Evolutionary conservation across 2,329 filamentous ascomycete genomes (phyloP).

Genomic region (Xylaria digitata): DNA sequence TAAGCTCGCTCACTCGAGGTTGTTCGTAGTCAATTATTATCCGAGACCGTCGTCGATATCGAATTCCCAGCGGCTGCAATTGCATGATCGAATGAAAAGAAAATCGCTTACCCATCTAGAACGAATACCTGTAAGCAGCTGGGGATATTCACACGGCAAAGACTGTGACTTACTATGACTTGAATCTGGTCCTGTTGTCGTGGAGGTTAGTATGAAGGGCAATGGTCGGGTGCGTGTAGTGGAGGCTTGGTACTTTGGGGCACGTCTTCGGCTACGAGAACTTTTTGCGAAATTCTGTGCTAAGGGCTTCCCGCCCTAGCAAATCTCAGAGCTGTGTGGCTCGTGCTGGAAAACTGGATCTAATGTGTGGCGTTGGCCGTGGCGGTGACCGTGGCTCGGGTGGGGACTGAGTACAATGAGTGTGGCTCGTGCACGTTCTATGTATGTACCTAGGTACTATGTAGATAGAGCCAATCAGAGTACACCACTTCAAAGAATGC

Average conservation of each 20-base stretch:
- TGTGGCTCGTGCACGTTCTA: neutral
- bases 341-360: slow-evolving; percentile 27
- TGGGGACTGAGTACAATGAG: neutral
- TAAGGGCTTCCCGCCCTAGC: slow-evolving; percentile 51
- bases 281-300: slow-evolving; percentile 49
- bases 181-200: slow-evolving; percentile 57
- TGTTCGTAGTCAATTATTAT: slow-evolving; percentile 1
- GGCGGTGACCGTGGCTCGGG: slow-evolving; percentile 27
- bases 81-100: slow-evolving; percentile 40
- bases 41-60: slow-evolving; percentile 20
- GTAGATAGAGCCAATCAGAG: slow-evolving; percentile 38
- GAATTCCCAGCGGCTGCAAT: slow-evolving; percentile 23
- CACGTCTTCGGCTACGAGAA: slow-evolving; percentile 46
- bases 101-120: slow-evolving; percentile 50
- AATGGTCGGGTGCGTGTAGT: slow-evolving; percentile 43
- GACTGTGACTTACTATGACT: slow-evolving; percentile 60
- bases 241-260: slow-evolving; percentile 40
- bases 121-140: slow-evolving; percentile 41
- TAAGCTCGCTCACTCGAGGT: neutral
- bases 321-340: slow-evolving; percentile 37
- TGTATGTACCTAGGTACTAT: neutral
- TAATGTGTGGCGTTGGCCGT: slow-evolving; percentile 12
- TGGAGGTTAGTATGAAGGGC: slow-evolving; percentile 49
- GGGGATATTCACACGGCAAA: slow-evolving; percentile 8
- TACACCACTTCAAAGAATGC: slow-evolving; percentile 34